phyloP scores from a whole-genome alignment of 1,284 basidiomycete species.

The Porogramme epimiltina region DNA sequence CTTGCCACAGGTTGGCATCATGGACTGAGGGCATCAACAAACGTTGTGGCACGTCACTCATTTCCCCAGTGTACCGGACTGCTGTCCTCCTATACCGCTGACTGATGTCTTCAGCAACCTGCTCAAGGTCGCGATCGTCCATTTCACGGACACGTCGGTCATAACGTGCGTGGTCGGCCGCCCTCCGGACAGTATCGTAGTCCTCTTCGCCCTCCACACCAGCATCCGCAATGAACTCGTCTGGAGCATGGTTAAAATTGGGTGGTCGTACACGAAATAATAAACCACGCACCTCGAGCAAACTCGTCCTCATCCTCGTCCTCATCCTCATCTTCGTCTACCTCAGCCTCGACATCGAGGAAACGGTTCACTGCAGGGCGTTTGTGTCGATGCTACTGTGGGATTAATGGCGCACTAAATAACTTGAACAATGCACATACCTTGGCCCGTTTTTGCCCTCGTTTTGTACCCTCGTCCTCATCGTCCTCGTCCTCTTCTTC shows the following conservation, averaged over 20 bases:
- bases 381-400: constrained; percentile 60
- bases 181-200: constrained; percentile 61
- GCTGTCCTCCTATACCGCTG: constrained; percentile 78
- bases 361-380: constrained; percentile 74
- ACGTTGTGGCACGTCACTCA: constrained; percentile 95
- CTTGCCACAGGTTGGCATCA: constrained; percentile 95
- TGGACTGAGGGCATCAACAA: constrained; percentile 96
- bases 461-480: constrained; percentile 40
- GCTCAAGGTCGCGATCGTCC: constrained; percentile 83
- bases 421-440: constrained; percentile 33
- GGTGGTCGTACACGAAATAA: neutral
- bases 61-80: constrained; percentile 82
- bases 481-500: constrained; percentile 52
- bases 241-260: constrained; percentile 34
- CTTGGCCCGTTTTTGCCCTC: constrained; percentile 59
- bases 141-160: constrained; percentile 77
- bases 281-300: constrained; percentile 58
- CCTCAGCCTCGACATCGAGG: constrained; percentile 95
- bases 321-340: constrained; percentile 93
- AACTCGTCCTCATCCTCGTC: constrained; percentile 91
- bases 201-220: constrained; percentile 70
- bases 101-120: constrained; percentile 84
- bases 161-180: constrained; percentile 76
- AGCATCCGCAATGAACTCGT: constrained; percentile 84
- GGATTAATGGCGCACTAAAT: constrained; percentile 1